phyloP scores from a whole-genome alignment of 2,329 filamentous ascomycete species.

The Botrytis elliptica region DNA sequence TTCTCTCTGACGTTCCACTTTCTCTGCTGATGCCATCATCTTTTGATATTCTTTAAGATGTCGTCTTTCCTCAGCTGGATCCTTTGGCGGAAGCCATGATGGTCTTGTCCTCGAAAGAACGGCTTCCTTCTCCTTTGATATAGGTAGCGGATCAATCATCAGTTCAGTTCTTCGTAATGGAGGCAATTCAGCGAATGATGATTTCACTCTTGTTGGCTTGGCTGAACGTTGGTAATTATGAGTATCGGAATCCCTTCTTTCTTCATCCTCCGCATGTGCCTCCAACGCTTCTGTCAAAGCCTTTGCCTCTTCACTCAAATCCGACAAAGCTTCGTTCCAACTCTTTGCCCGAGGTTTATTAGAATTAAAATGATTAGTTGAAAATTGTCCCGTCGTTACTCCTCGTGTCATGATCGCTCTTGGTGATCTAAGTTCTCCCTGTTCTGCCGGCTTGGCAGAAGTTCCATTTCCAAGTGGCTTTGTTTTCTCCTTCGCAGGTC shows the following conservation, averaged over 20 bases:
- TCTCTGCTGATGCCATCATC: slow-evolving; percentile 69
- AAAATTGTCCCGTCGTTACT: slow-evolving; percentile 53
- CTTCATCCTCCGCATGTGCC: slow-evolving; percentile 68
- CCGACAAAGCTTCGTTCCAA: slow-evolving; percentile 69
- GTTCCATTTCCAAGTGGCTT: slow-evolving; percentile 57
- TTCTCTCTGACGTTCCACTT: slow-evolving; percentile 60
- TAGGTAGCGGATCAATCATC: slow-evolving; percentile 80
- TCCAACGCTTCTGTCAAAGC: slow-evolving; percentile 78
- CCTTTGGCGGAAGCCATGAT: slow-evolving; percentile 82
- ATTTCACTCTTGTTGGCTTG: slow-evolving; percentile 56
- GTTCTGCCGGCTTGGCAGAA: slow-evolving; percentile 56
- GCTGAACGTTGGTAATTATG: slow-evolving; percentile 39
- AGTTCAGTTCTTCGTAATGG: slow-evolving; percentile 59
- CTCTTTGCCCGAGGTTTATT: slow-evolving; percentile 62
- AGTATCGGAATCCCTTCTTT: slow-evolving; percentile 44
- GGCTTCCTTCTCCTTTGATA: slow-evolving; percentile 84
- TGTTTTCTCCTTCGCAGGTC: slow-evolving; percentile 35
- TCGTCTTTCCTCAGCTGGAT: slow-evolving; percentile 84
- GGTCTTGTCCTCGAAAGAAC: slow-evolving; percentile 77
- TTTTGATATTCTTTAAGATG: slow-evolving; percentile 83
- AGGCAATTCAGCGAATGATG: slow-evolving; percentile 68
- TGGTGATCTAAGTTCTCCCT: slow-evolving; percentile 51
- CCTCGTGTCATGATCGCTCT: slow-evolving; percentile 45
- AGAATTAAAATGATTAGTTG: slow-evolving; percentile 49
- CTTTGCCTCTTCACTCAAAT: slow-evolving; percentile 70